Percentiles rank a stretch among this genome's conserved stretches.
phyloP scores from a whole-genome alignment of 2,329 filamentous ascomycete species.

The Didymella sp. region DNA sequence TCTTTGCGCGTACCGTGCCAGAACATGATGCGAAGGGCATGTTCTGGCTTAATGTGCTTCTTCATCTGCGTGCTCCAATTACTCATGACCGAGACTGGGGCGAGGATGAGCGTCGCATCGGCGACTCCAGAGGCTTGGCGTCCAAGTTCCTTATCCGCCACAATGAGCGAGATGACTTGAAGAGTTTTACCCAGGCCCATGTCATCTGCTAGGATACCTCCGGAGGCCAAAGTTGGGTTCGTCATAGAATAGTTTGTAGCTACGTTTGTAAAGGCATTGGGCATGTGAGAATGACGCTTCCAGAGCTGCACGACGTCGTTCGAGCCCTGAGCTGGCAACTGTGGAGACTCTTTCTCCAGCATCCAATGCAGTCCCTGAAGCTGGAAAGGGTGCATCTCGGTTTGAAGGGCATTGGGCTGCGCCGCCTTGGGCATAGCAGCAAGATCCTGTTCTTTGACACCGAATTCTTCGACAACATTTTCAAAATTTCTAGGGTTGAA shows the following conservation, averaged over 20 bases:
- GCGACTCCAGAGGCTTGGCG: constrained; percentile 28
- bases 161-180: constrained; percentile 80
- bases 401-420: constrained; percentile 70
- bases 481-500: constrained; percentile 71
- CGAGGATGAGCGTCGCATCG: constrained; percentile 76
- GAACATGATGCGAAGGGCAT: constrained; percentile 70
- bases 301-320: constrained; percentile 77
- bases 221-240: constrained; percentile 71
- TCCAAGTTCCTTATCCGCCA: constrained; percentile 59
- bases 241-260: constrained; percentile 72
- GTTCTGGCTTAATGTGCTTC: constrained; percentile 71
- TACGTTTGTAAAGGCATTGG: constrained; percentile 66
- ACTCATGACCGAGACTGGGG: constrained; percentile 85
- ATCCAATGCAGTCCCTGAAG: constrained; percentile 81
- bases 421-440: constrained; percentile 73
- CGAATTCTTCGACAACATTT: constrained; percentile 72
- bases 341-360: constrained; percentile 74
- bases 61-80: constrained; percentile 86
- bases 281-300: constrained; percentile 60
- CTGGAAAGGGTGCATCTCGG: constrained; percentile 80
- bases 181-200: constrained; percentile 94
- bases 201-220: constrained; percentile 87
- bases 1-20: constrained; percentile 72
- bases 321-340: constrained; percentile 65
- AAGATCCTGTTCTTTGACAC: constrained; percentile 73